These are phyloP conservation scores for Flaveria robusta DNA, from an alignment of 129 eudicot species.

Conservation along the genomic window DNA sequence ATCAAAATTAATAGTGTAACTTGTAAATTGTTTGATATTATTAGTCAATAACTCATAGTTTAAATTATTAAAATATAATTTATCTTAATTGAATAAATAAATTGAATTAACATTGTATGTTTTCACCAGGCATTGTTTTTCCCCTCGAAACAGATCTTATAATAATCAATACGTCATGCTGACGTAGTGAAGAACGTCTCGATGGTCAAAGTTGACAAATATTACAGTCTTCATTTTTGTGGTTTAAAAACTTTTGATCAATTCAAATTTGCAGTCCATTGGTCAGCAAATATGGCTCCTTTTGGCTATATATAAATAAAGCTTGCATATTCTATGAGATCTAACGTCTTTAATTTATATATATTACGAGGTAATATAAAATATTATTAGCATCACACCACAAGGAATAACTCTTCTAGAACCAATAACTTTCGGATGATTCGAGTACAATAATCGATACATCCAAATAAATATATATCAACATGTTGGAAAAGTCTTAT, in stretches of 20 bases:
- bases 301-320: constrained; percentile 10
- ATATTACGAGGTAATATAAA: background rate
- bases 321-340: background rate
- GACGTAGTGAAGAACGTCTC: constrained; percentile 6
- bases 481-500: background rate
- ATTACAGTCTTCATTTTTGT: background rate
- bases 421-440: too few species aligned
- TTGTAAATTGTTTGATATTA: too few species aligned
- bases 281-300: constrained; percentile 33
- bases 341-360: background rate
- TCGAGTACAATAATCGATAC: background rate
- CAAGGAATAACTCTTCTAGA: background rate
- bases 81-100: too few species aligned
- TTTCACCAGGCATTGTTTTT: background rate
- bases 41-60: too few species aligned
- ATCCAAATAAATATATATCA: too few species aligned
- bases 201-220: constrained; percentile 34
- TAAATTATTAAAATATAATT: too few species aligned
- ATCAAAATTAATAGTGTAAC: too few species aligned
- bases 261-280: constrained; percentile 22
- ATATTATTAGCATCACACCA: background rate
- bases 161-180: constrained; percentile 24
- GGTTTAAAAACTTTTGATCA: background rate
- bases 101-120: too few species aligned
- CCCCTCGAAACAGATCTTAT: background rate